These are phyloP conservation scores for Neurospora sp. DNA, from an alignment of 495 filamentous ascomycete genomes.

Conservation along the genomic window DNA sequence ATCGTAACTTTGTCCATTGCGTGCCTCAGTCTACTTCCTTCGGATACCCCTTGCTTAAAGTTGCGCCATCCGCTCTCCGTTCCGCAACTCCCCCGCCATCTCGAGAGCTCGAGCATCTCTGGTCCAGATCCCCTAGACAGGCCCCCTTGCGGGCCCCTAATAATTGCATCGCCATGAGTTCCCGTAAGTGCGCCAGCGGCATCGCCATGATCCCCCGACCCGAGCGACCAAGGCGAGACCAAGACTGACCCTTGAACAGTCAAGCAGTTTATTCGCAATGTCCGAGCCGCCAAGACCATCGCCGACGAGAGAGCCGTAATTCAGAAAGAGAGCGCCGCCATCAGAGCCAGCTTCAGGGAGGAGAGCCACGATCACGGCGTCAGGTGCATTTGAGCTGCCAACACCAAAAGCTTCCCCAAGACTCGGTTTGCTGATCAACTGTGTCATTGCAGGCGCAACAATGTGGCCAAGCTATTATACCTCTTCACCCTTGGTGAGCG, in stretches of 20 bases:
- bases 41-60: not conserved
- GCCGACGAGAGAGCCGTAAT: slow-evolving; percentile 97
- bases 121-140: slow-evolving; percentile 26
- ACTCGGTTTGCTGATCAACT: slow-evolving; percentile 8
- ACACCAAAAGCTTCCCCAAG: not conserved
- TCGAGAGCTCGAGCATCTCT: slow-evolving; percentile 8
- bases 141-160: slow-evolving; percentile 30
- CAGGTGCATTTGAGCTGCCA: slow-evolving; percentile 44
- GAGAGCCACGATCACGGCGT: slow-evolving; percentile 86
- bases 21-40: not conserved
- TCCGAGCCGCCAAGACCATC: slow-evolving; percentile 95
- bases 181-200: slow-evolving; percentile 22
- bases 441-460: slow-evolving; percentile 67
- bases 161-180: slow-evolving; percentile 33
- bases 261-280: slow-evolving; percentile 99
- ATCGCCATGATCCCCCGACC: not conserved
- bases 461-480: slow-evolving; percentile 95
- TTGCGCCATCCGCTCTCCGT: not conserved
- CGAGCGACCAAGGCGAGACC: not conserved
- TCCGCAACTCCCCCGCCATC: not conserved
- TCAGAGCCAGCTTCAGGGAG: slow-evolving; percentile 92
- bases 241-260: slow-evolving; percentile 41
- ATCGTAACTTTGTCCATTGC: not conserved
- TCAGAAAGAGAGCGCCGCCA: slow-evolving; percentile 96
- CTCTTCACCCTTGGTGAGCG: slow-evolving; percentile 97